Conservation (phyloP, 176 grass and related monocot species). For the Aegilops umbellulata region DNA sequence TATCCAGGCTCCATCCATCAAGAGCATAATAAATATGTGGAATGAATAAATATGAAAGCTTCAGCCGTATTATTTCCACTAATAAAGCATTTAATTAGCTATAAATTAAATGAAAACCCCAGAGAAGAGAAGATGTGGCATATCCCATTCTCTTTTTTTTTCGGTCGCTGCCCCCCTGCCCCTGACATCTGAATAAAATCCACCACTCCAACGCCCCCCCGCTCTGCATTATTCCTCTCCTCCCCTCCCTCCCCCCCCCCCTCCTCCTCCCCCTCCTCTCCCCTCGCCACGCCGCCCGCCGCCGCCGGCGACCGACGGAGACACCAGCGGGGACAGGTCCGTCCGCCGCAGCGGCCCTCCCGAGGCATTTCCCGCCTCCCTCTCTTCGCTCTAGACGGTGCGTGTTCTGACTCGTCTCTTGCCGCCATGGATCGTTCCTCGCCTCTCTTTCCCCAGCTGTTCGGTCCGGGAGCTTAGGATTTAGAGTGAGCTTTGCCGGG, state of each 20-base stretch:
- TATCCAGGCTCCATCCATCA: no score
- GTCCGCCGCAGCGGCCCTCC: not conserved
- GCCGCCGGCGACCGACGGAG: not conserved
- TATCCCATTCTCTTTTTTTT: not conserved
- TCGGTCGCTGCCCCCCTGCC: not conserved
- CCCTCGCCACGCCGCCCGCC: not conserved
- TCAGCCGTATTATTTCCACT: no score
- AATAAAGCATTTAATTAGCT: not conserved
- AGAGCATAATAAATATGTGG: no score
- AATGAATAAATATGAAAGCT: no score
- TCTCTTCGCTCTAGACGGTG: constrained; percentile 20
- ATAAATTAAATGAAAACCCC: not conserved
- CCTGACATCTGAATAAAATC: constrained; percentile 57
- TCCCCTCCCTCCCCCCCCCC: not conserved
- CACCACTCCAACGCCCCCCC: constrained; percentile 27
- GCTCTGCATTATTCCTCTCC: constrained; percentile 40
- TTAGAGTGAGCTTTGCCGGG: not conserved
- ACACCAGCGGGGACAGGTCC: not conserved
- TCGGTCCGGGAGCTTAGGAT: not conserved
- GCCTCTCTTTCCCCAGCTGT: not conserved
- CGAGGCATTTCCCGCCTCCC: not conserved
- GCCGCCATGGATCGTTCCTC: not conserved
- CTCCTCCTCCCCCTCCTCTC: not conserved
- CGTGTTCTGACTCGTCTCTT: not conserved
- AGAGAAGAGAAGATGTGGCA: not conserved